These are phyloP conservation scores for Aspergillus baeticus DNA, from an alignment of 495 filamentous ascomycete species.

Conservation along the genomic window DNA sequence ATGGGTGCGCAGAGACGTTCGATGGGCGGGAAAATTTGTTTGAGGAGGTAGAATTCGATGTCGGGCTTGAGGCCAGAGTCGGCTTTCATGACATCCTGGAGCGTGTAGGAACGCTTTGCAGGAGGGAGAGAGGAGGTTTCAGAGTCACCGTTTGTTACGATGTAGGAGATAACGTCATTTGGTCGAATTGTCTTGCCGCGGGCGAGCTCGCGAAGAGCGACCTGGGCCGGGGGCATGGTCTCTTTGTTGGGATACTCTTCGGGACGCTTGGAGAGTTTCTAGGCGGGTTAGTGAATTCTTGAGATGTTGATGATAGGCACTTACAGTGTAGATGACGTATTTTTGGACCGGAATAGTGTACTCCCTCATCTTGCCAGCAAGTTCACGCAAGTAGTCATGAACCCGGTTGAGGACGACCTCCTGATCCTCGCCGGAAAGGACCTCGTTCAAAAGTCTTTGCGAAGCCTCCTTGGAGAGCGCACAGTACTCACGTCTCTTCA, in stretches of 20 bases:
- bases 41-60: slow-evolving; percentile 94
- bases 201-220: slow-evolving; percentile 83
- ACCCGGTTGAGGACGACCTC: slow-evolving; percentile 86
- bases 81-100: slow-evolving; percentile 78
- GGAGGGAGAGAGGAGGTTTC: slow-evolving; percentile 62
- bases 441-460: slow-evolving; percentile 75
- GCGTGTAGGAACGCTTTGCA: slow-evolving; percentile 83
- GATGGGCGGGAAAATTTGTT: slow-evolving; percentile 97
- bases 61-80: slow-evolving; percentile 76
- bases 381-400: slow-evolving; percentile 85
- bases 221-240: slow-evolving; percentile 96
- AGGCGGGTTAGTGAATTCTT: slow-evolving; percentile 10
- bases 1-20: slow-evolving; percentile 97
- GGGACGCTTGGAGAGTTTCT: slow-evolving; percentile 90
- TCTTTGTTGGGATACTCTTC: slow-evolving; percentile 90
- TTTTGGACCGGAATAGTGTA: slow-evolving; percentile 70
- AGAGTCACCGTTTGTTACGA: slow-evolving; percentile 79
- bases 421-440: slow-evolving; percentile 89
- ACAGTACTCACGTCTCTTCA: slow-evolving; percentile 96
- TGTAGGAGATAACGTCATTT: slow-evolving; percentile 93
- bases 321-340: slow-evolving; percentile 90
- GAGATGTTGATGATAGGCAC: slow-evolving; percentile 10
- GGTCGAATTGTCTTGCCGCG: slow-evolving; percentile 83
- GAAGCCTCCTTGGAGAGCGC: slow-evolving; percentile 91
- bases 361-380: slow-evolving; percentile 79